Percentiles rank a stretch among this genome's conserved stretches.
Conservation (phyloP, 306 rosid genomes). For the Sicyos edulis region DNA sequence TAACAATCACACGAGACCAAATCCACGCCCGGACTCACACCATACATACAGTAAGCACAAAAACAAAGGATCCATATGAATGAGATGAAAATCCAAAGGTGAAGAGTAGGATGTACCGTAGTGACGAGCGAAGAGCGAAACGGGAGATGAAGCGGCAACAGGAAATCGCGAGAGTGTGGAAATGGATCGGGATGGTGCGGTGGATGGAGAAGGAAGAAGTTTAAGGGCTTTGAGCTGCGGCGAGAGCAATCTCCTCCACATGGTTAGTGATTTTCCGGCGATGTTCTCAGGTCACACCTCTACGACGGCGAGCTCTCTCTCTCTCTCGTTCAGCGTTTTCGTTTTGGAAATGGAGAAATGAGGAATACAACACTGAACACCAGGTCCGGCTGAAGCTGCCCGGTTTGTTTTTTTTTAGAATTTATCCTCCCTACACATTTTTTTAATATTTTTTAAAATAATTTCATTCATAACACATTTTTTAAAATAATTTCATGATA, state of each 20-base stretch:
- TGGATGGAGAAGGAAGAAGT: conserved; percentile 21
- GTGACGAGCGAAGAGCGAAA: conserved; percentile 28
- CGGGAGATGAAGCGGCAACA: conserved; percentile 13
- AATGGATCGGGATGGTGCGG: conserved; percentile 40
- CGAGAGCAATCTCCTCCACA: conserved; percentile 45
- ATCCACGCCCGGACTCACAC: neutral
- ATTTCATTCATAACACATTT: too few relatives aligned
- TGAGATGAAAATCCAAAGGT: neutral
- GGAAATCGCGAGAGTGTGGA: conserved; percentile 29
- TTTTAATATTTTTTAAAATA: too few relatives aligned
- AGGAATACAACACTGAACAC: neutral
- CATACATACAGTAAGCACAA: neutral
- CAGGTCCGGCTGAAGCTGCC: too few relatives aligned
- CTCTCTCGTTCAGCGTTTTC: neutral
- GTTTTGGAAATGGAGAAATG: neutral
- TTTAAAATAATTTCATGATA: too few relatives aligned
- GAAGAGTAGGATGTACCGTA: conserved; percentile 36
- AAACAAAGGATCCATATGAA: neutral
- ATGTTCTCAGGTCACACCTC: conserved; percentile 17
- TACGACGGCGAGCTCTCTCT: neutral
- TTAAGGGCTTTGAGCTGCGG: conserved; percentile 58
- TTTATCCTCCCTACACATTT: too few relatives aligned
- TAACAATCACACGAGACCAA: neutral
- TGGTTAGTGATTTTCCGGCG: neutral
- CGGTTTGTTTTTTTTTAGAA: too few relatives aligned